Evolutionary conservation across 2,329 filamentous ascomycete species (phyloP).

Genomic region (Neonectria punicea): DNA sequence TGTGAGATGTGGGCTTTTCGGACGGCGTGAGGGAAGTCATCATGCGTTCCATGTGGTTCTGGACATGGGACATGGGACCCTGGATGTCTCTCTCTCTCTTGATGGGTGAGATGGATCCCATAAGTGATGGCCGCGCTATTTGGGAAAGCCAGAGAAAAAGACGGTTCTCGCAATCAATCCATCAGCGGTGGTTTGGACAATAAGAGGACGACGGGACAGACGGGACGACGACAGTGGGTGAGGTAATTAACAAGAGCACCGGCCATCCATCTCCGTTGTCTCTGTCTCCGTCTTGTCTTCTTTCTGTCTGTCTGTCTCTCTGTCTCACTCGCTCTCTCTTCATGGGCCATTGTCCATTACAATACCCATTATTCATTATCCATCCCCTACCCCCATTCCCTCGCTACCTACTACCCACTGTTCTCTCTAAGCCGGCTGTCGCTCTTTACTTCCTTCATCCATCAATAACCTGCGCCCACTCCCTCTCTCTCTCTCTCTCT

Average conservation of each 20-base stretch:
- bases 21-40: too few species aligned
- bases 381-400: neutral
- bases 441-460: neutral
- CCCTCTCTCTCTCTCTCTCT: neutral
- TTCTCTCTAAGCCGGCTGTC: neutral
- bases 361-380: neutral
- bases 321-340: neutral
- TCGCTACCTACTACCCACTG: neutral
- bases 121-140: too few species aligned
- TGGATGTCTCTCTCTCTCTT: too few species aligned
- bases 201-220: neutral
- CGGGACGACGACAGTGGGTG: neutral
- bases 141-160: neutral
- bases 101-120: too few species aligned
- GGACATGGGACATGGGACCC: too few species aligned
- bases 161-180: neutral
- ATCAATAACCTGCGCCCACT: neutral
- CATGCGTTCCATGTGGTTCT: too few species aligned
- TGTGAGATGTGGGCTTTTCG: too few species aligned
- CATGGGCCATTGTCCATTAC: neutral
- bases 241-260: conserved; percentile 1
- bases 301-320: neutral
- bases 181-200: neutral
- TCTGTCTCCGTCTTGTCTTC: neutral
- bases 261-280: neutral